A percentile compares a stretch with the other conserved stretches of the same genome.
Conservation (phyloP, 2,329 filamentous ascomycete species). For the Hypoxylon sp. region DNA sequence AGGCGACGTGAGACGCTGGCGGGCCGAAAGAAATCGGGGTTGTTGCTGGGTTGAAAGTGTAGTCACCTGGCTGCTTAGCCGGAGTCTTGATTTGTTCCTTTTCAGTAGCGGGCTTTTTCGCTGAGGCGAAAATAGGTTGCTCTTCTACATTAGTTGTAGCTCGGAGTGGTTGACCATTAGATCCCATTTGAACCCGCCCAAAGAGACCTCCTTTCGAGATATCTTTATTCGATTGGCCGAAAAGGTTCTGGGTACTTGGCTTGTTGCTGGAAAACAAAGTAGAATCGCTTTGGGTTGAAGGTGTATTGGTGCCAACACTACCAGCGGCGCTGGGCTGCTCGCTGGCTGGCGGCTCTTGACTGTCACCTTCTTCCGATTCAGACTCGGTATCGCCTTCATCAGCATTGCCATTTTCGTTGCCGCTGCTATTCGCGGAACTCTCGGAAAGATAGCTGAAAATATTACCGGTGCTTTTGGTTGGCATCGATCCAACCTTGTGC, state of each 20-base stretch:
- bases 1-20: constrained; percentile 23
- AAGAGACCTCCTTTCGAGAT: constrained; percentile 50
- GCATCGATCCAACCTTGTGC: constrained; percentile 46
- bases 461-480: constrained; percentile 56
- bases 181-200: constrained; percentile 50
- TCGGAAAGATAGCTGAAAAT: constrained; percentile 73
- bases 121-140: constrained; percentile 25
- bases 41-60: constrained; percentile 51
- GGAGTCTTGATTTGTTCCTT: constrained; percentile 43
- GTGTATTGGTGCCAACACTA: constrained; percentile 58
- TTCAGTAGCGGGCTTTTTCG: constrained; percentile 30
- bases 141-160: constrained; percentile 43
- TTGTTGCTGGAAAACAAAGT: constrained; percentile 52
- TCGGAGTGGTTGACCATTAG: constrained; percentile 51
- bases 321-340: constrained; percentile 59
- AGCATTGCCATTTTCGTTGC: constrained; percentile 59
- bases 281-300: constrained; percentile 53
- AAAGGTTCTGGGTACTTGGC: constrained; percentile 40
- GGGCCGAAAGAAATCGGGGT: constrained; percentile 50
- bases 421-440: constrained; percentile 67
- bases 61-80: constrained; percentile 51
- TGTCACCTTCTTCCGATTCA: constrained; percentile 59
- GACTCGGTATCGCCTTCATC: constrained; percentile 62
- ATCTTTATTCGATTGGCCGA: constrained; percentile 40
- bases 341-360: constrained; percentile 58